phyloP scores from a whole-genome alignment of 352 stramenopile genomes.

The Blastocystis sp. region DNA sequence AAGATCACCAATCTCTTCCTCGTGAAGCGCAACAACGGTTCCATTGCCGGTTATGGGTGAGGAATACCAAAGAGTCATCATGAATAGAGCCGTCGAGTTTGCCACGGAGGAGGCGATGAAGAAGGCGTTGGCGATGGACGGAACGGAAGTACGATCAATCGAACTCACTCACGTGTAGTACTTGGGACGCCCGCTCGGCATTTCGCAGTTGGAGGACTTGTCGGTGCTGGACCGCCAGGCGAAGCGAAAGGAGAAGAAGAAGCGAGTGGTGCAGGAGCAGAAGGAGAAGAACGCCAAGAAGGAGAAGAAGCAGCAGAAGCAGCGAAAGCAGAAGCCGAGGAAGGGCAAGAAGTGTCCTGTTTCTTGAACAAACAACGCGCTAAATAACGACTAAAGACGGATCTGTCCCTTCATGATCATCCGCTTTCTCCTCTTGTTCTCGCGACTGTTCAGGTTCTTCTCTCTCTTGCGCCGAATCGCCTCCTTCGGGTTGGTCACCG shows the following conservation, averaged over 20 bases:
- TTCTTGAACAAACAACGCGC: conserved; percentile 5
- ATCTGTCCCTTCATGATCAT: conserved; percentile 69
- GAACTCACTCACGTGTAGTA: background rate
- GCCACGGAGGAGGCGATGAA: background rate
- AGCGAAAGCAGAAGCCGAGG: conserved; percentile 18
- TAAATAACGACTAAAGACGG: conserved; percentile 19
- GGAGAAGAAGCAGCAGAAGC: conserved; percentile 29
- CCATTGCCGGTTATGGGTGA: conserved; percentile 37
- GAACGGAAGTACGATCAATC: background rate
- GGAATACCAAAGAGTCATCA: background rate
- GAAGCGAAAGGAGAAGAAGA: conserved; percentile 37
- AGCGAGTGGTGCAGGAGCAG: background rate
- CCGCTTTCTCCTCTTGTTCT: conserved; percentile 42
- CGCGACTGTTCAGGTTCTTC: conserved; percentile 10
- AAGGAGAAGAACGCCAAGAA: conserved; percentile 57
- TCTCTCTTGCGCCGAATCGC: conserved; percentile 18
- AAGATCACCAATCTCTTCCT: conserved; percentile 24
- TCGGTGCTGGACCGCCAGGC: conserved; percentile 49
- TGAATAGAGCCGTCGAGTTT: conserved; percentile 65
- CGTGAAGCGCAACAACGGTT: conserved; percentile 31
- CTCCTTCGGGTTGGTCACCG: conserved; percentile 32
- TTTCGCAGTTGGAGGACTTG: conserved; percentile 24
- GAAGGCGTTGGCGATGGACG: conserved; percentile 7
- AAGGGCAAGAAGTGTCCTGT: background rate
- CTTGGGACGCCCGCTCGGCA: conserved; percentile 13